Base-by-base conservation (phyloP, 2,329 filamentous ascomycete species). In the Plenodomus tracheiphilus region DNA sequence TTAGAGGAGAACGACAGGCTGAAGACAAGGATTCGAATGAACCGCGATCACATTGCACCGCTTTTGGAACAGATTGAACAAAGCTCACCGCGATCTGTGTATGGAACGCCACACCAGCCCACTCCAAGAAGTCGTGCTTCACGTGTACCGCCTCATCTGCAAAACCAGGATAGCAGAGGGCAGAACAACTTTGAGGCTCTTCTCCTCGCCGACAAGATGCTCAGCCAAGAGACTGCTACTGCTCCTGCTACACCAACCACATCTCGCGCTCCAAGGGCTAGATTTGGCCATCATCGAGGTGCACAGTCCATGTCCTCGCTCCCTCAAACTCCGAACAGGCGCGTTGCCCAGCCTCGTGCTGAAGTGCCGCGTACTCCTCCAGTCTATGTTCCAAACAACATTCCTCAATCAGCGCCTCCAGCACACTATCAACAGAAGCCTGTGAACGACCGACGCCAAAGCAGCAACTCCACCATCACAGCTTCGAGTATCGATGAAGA, bases 231-330 rank as follows among this genome's bases (percentile, higher is more conserved):
- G 60, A 85, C 85, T 62, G 84, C 83, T 55, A 91, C 87, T 59
- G 86, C 88, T 1, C 86, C 88, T 1, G 85, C 88, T 0, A 92
- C 88, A 0, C 88, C 89, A 0, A 75, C 79, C 19, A 69, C 81
- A 75, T 46, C 55, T 17, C 55, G 75, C 68, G 20, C 76, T 70
- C 51, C 80, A 73, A 70, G 80, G 76, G 64, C 79, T 69, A 49
- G 75, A 43, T 76, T 81, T 46, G 84, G 83, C 47, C 91, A 96
- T 68, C 83, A 81, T 16, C 85, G 91, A 58, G 89, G 87, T 49
- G 84, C 86, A 22, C 90, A 95, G 68, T 94, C 90, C 38, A 78
- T 96, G 69, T 95, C 91, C 0, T 94, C 91, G 1, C 77, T 96
- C 4, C 91, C 91, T 7, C 85, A 85, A 5, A 96, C 91, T 2